phyloP scores from a whole-genome alignment of 2,329 filamentous ascomycete genomes.

The Colletotrichum sp. region DNA sequence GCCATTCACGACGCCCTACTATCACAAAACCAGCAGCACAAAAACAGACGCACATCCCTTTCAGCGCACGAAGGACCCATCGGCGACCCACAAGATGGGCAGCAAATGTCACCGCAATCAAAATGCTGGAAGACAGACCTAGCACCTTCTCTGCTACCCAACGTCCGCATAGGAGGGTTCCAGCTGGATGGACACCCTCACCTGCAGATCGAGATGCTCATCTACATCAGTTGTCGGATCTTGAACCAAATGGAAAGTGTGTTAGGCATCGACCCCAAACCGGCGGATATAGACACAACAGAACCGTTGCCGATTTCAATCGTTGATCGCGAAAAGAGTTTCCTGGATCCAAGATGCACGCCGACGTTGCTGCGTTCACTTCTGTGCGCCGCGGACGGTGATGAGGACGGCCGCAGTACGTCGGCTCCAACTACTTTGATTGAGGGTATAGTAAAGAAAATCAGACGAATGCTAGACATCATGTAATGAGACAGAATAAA shows the following conservation, averaged over 20 bases:
- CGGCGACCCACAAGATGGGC: rapidly evolving
- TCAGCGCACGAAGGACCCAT: rapidly evolving
- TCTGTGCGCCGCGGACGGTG: not conserved
- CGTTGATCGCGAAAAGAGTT: rapidly evolving
- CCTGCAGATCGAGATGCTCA: not conserved
- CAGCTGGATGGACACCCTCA: not conserved
- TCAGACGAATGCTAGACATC: not conserved
- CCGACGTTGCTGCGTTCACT: not conserved
- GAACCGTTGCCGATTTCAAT: rapidly evolving
- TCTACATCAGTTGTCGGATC: not conserved
- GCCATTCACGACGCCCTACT: not conserved
- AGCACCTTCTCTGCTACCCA: not conserved
- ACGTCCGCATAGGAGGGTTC: not conserved
- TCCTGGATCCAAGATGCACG: not conserved
- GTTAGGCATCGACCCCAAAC: rapidly evolving
- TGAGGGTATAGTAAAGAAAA: not conserved
- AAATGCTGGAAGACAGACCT: rapidly evolving
- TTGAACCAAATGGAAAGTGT: not conserved
- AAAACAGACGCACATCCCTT: rapidly evolving
- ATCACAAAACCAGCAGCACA: not conserved
- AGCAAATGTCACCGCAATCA: not conserved
- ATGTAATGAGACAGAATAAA: not conserved
- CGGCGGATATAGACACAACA: rapidly evolving
- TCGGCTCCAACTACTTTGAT: not conserved
- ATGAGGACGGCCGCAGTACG: not conserved